Evolutionary conservation across 306 rosid species (phyloP).

Genomic region (Pyrus pyrifolia): DNA sequence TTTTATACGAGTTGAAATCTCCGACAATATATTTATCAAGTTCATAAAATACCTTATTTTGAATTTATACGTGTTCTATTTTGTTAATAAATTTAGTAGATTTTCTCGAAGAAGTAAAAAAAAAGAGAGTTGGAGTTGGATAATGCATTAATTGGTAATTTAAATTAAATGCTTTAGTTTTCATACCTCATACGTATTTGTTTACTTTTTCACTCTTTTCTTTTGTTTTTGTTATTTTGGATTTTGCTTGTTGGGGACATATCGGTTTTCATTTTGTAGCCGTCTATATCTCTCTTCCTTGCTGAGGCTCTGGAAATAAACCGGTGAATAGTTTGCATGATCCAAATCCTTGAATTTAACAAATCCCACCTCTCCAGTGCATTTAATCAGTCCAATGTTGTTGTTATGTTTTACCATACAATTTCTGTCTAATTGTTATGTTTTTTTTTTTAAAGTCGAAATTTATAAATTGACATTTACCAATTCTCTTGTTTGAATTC

Average conservation of each 20-base stretch:
- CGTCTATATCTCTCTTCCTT: background rate
- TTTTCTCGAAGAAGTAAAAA: too few relatives aligned
- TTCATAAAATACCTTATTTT: too few relatives aligned
- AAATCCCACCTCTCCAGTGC: conserved; percentile 32
- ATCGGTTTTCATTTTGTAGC: conserved; percentile 31
- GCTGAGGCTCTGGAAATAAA: conserved; percentile 50
- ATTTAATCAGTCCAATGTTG: conserved; percentile 1
- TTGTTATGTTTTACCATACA: background rate
- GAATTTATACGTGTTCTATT: too few relatives aligned
- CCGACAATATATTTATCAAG: too few relatives aligned
- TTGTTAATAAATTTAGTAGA: too few relatives aligned
- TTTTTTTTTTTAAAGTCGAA: too few relatives aligned
- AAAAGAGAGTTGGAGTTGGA: background rate
- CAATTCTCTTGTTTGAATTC: too few relatives aligned
- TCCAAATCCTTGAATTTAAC: conserved; percentile 22
- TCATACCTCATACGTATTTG: conserved; percentile 1
- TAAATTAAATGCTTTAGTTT: background rate
- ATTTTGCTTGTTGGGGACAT: conserved; percentile 27
- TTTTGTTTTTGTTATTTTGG: conserved; percentile 17
- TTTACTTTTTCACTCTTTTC: conserved; percentile 15
- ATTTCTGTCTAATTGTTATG: background rate
- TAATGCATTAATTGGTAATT: too few relatives aligned
- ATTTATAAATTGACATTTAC: too few relatives aligned
- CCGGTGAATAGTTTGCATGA: conserved; percentile 43
- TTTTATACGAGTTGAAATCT: too few relatives aligned